Evolutionary conservation across 2,329 filamentous ascomycete species (phyloP).

Genomic region (Aureobasidium sp.): DNA sequence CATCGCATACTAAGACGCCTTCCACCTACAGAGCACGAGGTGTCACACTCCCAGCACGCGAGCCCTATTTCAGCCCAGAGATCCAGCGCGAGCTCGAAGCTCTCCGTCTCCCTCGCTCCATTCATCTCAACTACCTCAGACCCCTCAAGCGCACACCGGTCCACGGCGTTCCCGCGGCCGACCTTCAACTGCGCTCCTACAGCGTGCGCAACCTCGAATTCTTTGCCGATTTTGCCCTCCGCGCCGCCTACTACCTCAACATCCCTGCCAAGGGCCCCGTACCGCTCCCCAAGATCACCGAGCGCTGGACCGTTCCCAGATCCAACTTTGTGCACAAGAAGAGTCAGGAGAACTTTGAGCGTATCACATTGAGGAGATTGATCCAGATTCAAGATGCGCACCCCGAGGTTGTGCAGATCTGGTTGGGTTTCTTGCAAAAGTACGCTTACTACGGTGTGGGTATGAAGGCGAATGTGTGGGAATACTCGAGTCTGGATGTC

Average conservation of each 20-base stretch:
- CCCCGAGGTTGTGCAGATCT: slow-evolving; percentile 78
- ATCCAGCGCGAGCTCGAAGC: slow-evolving; percentile 23
- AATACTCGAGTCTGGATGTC: slow-evolving; percentile 54
- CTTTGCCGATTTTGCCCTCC: slow-evolving; percentile 87
- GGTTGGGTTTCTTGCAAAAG: slow-evolving; percentile 87
- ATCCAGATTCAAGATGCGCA: slow-evolving; percentile 92
- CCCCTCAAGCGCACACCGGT: slow-evolving; percentile 68
- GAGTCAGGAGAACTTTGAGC: slow-evolving; percentile 93
- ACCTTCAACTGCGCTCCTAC: slow-evolving; percentile 90
- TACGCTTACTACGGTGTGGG: slow-evolving; percentile 93
- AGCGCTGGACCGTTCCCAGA: slow-evolving; percentile 89
- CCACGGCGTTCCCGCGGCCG: slow-evolving; percentile 75
- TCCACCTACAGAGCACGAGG: slow-evolving; percentile 18
- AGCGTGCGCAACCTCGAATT: slow-evolving; percentile 84
- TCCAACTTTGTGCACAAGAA: slow-evolving; percentile 95
- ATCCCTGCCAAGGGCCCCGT: slow-evolving; percentile 80
- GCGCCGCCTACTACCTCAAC: slow-evolving; percentile 87
- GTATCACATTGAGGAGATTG: slow-evolving; percentile 73
- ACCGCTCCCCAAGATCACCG: slow-evolving; percentile 74
- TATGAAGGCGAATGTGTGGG: slow-evolving; percentile 98
- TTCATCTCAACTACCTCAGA: slow-evolving; percentile 79
- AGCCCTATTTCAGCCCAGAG: slow-evolving; percentile 14
- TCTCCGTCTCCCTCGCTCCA: slow-evolving; percentile 61
- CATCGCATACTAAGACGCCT: slow-evolving; percentile 15
- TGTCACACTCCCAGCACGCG: slow-evolving; percentile 16